Evolutionary conservation across 306 rosid genomes (phyloP).

Genomic region (Mimosa pudica): DNA sequence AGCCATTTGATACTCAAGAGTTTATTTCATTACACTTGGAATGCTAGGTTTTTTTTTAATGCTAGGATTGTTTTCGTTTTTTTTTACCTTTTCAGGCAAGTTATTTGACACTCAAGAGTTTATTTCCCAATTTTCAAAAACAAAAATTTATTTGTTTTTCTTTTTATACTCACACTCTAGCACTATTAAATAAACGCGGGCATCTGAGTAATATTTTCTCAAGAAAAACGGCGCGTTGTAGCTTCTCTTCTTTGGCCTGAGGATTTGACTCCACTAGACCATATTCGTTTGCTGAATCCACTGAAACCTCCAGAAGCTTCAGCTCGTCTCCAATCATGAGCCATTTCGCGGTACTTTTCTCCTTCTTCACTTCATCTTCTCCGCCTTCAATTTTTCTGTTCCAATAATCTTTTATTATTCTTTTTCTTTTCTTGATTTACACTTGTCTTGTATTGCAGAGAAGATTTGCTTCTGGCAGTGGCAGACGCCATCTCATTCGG

Average conservation of each 20-base stretch:
- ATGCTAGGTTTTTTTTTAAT: too few relatives aligned
- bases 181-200: too few relatives aligned
- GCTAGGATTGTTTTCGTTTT: too few relatives aligned
- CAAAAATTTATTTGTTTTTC: too few relatives aligned
- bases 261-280: background rate
- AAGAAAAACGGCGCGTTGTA: background rate
- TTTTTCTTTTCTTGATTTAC: background rate
- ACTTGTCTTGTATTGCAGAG: conserved; percentile 41
- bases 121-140: too few relatives aligned
- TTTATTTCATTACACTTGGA: too few relatives aligned
- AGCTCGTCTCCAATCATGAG: conserved; percentile 32
- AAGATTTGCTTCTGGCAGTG: conserved; percentile 27
- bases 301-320: background rate
- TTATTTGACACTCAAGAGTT: too few relatives aligned
- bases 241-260: background rate
- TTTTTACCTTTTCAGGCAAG: too few relatives aligned
- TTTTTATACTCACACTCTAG: too few relatives aligned
- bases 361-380: background rate
- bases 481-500: conserved; percentile 39
- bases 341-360: conserved; percentile 42
- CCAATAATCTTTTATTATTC: background rate
- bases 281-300: background rate
- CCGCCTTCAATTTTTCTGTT: background rate
- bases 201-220: too few relatives aligned
- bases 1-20: too few relatives aligned